Conservation (phyloP, 202 grass and related monocot species). For the Carex arenaria region DNA sequence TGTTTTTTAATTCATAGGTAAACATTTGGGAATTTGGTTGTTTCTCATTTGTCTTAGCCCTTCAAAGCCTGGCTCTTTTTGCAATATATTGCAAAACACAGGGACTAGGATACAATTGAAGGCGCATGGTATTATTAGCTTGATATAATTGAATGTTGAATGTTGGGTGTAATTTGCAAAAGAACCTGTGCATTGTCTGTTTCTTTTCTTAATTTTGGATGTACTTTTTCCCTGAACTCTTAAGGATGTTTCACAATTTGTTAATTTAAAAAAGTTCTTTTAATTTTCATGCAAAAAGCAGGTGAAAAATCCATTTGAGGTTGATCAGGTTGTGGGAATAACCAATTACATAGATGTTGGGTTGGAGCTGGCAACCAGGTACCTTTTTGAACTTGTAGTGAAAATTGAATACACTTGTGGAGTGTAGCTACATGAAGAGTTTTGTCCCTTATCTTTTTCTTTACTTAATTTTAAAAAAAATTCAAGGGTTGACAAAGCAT, state of each 20-base stretch:
- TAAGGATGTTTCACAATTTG: neutral
- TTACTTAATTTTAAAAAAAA: slow-evolving; percentile 18
- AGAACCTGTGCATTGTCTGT: neutral
- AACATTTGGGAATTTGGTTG: neutral
- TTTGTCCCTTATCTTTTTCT: neutral
- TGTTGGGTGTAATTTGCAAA: neutral
- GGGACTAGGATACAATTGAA: neutral
- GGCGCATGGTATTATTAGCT: slow-evolving; percentile 2
- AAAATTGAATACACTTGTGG: neutral
- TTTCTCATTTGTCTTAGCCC: neutral
- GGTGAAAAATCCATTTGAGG: slow-evolving; percentile 94
- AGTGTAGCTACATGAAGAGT: neutral
- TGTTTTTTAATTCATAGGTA: neutral
- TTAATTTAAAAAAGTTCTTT: neutral
- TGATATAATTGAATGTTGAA: neutral
- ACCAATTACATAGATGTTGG: slow-evolving; percentile 96
- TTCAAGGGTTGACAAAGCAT: slow-evolving; percentile 52
- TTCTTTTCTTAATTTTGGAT: neutral
- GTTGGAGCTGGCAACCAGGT: slow-evolving; percentile 74
- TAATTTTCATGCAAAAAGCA: slow-evolving; percentile 22
- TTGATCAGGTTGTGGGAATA: slow-evolving; percentile 84
- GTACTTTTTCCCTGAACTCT: neutral
- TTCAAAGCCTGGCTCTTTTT: neutral
- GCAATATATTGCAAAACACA: neutral
- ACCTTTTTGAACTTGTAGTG: slow-evolving; percentile 1